Percentiles rank a stretch among this genome's conserved stretches.
Evolutionary conservation across 495 filamentous ascomycete genomes (phyloP).

Genomic region (Lasiosphaeris hirsuta): DNA sequence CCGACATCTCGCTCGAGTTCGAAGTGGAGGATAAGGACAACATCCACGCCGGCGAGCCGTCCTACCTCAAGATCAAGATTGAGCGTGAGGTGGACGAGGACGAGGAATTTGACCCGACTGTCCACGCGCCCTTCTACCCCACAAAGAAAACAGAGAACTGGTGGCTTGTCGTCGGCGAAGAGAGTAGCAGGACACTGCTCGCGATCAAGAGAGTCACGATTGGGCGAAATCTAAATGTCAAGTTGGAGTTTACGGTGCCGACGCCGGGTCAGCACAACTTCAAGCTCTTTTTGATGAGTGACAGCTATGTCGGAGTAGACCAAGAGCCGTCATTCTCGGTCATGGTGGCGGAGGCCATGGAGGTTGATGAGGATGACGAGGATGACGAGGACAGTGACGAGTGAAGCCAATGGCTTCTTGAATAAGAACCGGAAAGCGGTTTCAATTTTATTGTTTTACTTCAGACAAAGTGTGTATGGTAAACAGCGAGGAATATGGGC

Average conservation of each 20-base stretch:
- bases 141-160: slow-evolving; percentile 89
- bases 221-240: slow-evolving; percentile 68
- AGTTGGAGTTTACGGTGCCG: slow-evolving; percentile 84
- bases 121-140: slow-evolving; percentile 96
- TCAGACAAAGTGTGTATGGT: slow-evolving; percentile 3
- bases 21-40: slow-evolving; percentile 77
- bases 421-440: neutral
- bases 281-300: slow-evolving; percentile 92
- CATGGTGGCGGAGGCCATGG: slow-evolving; percentile 85
- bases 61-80: slow-evolving; percentile 82
- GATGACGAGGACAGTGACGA: slow-evolving; percentile 62
- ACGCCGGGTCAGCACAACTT: slow-evolving; percentile 81
- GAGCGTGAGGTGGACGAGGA: slow-evolving; percentile 76
- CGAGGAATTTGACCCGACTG: slow-evolving; percentile 73
- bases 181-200: slow-evolving; percentile 77
- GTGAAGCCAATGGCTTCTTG: neutral
- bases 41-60: slow-evolving; percentile 73
- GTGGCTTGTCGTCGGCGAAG: slow-evolving; percentile 95
- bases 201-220: slow-evolving; percentile 95
- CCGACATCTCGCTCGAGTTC: slow-evolving; percentile 86
- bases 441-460: slow-evolving; percentile 3
- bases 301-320: slow-evolving; percentile 96
- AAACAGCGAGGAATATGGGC: slow-evolving; percentile 14
- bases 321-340: slow-evolving; percentile 89
- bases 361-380: slow-evolving; percentile 85